phyloP scores from a whole-genome alignment of 2,329 filamentous ascomycete genomes.

The Claviceps spartinae region DNA sequence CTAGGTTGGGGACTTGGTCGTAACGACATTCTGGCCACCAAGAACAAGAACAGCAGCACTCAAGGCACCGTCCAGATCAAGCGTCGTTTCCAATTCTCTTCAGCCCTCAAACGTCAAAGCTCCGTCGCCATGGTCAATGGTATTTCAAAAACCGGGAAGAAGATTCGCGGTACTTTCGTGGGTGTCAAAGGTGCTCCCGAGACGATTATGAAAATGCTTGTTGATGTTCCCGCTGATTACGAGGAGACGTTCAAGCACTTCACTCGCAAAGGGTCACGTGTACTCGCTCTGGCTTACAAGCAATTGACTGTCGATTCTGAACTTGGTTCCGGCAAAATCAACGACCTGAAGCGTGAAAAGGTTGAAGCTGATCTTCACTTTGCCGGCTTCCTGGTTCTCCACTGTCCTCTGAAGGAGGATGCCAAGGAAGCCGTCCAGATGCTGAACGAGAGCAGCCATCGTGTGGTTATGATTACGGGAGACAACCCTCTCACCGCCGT shows the following conservation, averaged over 20 bases:
- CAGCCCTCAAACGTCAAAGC: slow-evolving; percentile 87
- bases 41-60: slow-evolving; percentile 23
- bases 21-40: slow-evolving; percentile 68
- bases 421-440: slow-evolving; percentile 88
- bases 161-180: slow-evolving; percentile 74
- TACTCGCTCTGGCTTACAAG: slow-evolving; percentile 88
- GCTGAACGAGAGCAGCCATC: slow-evolving; percentile 97
- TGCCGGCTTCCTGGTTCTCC: slow-evolving; percentile 88
- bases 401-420: slow-evolving; percentile 93
- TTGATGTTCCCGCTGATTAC: slow-evolving; percentile 70
- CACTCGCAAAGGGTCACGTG: slow-evolving; percentile 86
- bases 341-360: slow-evolving; percentile 85
- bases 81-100: slow-evolving; percentile 96
- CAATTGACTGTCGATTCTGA: slow-evolving; percentile 72
- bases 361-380: slow-evolving; percentile 77
- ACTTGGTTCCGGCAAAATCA: slow-evolving; percentile 71
- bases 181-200: slow-evolving; percentile 95
- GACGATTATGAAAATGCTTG: slow-evolving; percentile 88
- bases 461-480: slow-evolving; percentile 97
- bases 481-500: slow-evolving; percentile 95
- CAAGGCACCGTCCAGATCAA: slow-evolving; percentile 80
- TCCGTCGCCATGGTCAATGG: slow-evolving; percentile 74
- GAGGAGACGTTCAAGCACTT: slow-evolving; percentile 99
- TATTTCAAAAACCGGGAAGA: slow-evolving; percentile 60
- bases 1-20: slow-evolving; percentile 87